A percentile compares a stretch with the other conserved stretches of the same genome.
Evolutionary conservation across 768 basidiomycete species (phyloP).

Genomic region (Leccinum uliginosum): DNA sequence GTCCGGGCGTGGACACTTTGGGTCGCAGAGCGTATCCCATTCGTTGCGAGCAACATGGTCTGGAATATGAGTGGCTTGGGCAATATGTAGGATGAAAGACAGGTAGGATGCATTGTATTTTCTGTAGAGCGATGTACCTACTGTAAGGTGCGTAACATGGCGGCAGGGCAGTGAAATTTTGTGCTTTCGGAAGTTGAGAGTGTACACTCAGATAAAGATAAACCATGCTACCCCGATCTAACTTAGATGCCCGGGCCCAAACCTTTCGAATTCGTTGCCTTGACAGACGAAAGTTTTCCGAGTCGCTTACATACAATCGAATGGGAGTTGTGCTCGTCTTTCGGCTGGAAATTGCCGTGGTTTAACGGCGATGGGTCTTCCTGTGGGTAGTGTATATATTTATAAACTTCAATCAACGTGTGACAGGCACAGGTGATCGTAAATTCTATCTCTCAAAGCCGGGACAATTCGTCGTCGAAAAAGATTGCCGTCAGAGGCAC

Average conservation of each 20-base stretch:
- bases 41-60: slow-evolving; percentile 7
- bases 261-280: too few relatives aligned
- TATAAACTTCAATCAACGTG: background rate
- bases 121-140: background rate
- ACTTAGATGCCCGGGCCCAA: too few relatives aligned
- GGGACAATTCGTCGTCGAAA: slow-evolving; percentile 51
- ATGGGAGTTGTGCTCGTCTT: too few relatives aligned
- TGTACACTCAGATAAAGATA: too few relatives aligned
- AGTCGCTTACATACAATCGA: too few relatives aligned
- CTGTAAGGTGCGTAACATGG: background rate
- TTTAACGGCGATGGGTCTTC: too few relatives aligned
- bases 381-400: background rate
- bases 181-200: too few relatives aligned
- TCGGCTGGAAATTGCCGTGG: too few relatives aligned
- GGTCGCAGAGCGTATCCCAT: slow-evolving; percentile 14
- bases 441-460: slow-evolving; percentile 3
- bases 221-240: too few relatives aligned
- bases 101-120: too few relatives aligned
- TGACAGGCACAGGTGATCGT: background rate
- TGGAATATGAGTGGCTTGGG: slow-evolving; percentile 23
- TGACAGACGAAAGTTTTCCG: too few relatives aligned
- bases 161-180: too few relatives aligned
- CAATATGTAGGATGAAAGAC: slow-evolving; percentile 8
- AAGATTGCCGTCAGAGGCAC: slow-evolving; percentile 74
- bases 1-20: slow-evolving; percentile 26